Conservation (phyloP, 2,329 filamentous ascomycete genomes). For the Tothia fuscella region DNA sequence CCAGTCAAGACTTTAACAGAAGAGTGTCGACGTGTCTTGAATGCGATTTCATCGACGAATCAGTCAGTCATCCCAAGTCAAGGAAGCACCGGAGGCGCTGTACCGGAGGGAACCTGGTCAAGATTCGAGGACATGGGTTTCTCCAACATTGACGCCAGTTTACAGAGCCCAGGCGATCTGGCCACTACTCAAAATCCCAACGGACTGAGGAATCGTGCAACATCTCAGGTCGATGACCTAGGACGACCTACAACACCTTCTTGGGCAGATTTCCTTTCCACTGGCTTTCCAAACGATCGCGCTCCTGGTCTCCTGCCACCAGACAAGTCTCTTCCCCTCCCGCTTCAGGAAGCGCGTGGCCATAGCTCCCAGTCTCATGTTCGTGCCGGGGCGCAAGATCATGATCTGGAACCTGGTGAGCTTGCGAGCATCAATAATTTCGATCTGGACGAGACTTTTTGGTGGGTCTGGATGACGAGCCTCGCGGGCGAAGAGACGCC, state of each 20-base stretch:
- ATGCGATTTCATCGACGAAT: conserved; percentile 77
- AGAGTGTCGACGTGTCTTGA: conserved; percentile 83
- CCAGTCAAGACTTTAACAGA: conserved; percentile 80
- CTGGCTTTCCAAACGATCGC: conserved; percentile 74
- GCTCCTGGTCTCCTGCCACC: conserved; percentile 66
- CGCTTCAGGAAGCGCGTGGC: conserved; percentile 60
- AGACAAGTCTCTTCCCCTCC: conserved; percentile 72
- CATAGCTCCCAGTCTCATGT: conserved; percentile 76
- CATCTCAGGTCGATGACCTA: conserved; percentile 52
- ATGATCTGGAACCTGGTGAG: conserved; percentile 77
- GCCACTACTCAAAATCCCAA: conserved; percentile 61
- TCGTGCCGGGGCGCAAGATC: conserved; percentile 51
- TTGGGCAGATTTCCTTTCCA: conserved; percentile 95
- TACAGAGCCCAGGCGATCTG: conserved; percentile 25
- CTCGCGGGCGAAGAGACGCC: conserved; percentile 80
- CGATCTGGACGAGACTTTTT: conserved; percentile 89
- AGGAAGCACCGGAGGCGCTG: conserved; percentile 44
- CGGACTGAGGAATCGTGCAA: conserved; percentile 53
- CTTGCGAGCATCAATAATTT: conserved; percentile 81
- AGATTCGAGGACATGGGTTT: conserved; percentile 94
- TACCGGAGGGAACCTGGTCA: conserved; percentile 87
- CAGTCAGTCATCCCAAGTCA: conserved; percentile 63
- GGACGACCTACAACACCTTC: conserved; percentile 88
- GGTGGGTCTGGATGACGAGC: conserved; percentile 99
- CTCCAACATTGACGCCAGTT: conserved; percentile 59